Evolutionary conservation across 495 filamentous ascomycete species (phyloP).

Genomic region (Xylaria cubensis): DNA sequence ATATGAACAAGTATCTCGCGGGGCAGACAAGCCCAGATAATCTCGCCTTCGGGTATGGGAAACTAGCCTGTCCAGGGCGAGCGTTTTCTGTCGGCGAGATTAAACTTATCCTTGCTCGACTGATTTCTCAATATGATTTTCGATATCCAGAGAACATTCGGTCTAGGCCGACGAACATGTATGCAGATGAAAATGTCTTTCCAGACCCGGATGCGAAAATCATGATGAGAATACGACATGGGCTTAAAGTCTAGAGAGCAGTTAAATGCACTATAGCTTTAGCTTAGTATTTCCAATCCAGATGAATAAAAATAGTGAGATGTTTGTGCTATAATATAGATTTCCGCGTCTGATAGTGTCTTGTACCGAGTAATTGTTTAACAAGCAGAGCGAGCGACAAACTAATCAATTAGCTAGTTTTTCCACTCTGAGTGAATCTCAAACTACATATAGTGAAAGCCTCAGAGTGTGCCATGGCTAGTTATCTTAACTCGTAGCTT

Average conservation of each 20-base stretch:
- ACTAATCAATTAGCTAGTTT: neutral
- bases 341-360: neutral
- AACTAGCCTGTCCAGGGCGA: constrained; percentile 35
- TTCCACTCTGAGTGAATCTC: neutral
- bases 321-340: neutral
- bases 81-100: constrained; percentile 29
- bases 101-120: constrained; percentile 34
- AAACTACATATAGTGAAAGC: neutral
- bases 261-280: neutral
- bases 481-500: no score
- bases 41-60: constrained; percentile 38
- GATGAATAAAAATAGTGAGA: neutral
- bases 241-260: neutral
- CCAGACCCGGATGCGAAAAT: neutral
- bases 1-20: neutral
- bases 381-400: neutral
- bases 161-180: neutral
- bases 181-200: neutral
- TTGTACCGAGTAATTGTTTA: neutral
- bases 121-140: constrained; percentile 27
- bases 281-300: neutral
- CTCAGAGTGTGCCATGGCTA: neutral
- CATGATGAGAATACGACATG: neutral
- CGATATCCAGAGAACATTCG: neutral
- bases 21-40: constrained; percentile 10